Evolutionary conservation across 1,284 basidiomycete species (phyloP), one percentile per base, ranked within the genome.

Genomic region (Fomes fomentarius): DNA sequence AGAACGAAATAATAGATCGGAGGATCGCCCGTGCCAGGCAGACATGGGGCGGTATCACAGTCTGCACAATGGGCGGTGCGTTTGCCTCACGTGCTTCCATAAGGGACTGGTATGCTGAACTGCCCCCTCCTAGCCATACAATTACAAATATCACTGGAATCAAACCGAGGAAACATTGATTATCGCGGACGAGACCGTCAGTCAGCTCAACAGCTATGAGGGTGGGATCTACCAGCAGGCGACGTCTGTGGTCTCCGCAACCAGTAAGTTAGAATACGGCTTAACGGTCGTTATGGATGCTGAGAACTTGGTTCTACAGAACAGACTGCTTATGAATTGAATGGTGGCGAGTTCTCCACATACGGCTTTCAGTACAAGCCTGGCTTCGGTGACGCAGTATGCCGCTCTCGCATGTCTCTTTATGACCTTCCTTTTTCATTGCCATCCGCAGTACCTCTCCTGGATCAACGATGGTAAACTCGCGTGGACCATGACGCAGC

Each of bases 401-500:
- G 66, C 53, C 12, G 17, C 40, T 7, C 12, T 7, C 30, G 2
- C 12, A 17, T 3, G 25, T n/a, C n/a, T n/a, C 28, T 30, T 30
- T 6, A 30, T 30, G n/a, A n/a, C 21, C 17, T 10, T 48, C n/a
- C 31, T 28, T 44, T 28, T n/a, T 10, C 14, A 4, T 8, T 2
- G 4, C 26, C 63, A 68, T 39, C 12, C 21, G 6, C 70, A 91
- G 76, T 93, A 93, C 67, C 89, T 95, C 60, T 79, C 83, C 21
- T 96, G 94, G 94, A 79, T 92, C 33, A 71, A 83, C 28, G 76
- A 85, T 56, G 78, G 74, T 54, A 71, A 82, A 61, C 73, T 79
- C 50, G 82, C 84, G 28, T 98, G 93, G 93, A 90, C 85, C 3
- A 63, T 97, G 46, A 82, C 83, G 33, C 79, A 81, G 15, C 71